Percentiles rank a stretch among this genome's conserved stretches.
phyloP scores from a whole-genome alignment of 1,284 basidiomycete species.

The Malassezia vespertilionis region DNA sequence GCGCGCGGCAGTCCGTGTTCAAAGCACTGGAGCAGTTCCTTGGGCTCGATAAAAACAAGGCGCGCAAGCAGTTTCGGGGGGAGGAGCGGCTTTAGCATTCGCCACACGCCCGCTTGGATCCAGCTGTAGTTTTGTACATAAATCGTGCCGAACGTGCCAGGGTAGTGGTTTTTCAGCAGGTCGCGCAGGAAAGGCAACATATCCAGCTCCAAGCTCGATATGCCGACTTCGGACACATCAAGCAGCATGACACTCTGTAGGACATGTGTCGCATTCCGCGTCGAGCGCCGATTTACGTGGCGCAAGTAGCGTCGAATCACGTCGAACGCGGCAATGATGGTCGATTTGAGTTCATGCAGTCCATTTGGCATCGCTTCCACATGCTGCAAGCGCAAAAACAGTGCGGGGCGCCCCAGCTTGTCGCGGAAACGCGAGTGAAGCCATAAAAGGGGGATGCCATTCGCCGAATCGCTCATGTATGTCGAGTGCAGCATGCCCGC shows the following conservation, averaged over 20 bases:
- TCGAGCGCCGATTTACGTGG: slow-evolving; percentile 10
- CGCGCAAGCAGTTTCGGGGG: slow-evolving; percentile 60
- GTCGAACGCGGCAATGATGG: slow-evolving; percentile 43
- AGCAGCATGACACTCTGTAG: slow-evolving; percentile 34
- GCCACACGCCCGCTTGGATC: slow-evolving; percentile 68
- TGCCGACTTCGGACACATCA: slow-evolving; percentile 30
- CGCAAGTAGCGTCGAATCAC: slow-evolving; percentile 32
- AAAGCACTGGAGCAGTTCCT: slow-evolving; percentile 58
- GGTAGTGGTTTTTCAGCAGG: slow-evolving; percentile 43
- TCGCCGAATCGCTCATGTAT: slow-evolving; percentile 13
- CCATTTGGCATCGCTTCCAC: slow-evolving; percentile 33
- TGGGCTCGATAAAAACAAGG: slow-evolving; percentile 60
- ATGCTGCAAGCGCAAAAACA: slow-evolving; percentile 32
- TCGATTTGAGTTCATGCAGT: slow-evolving; percentile 40
- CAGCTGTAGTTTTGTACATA: slow-evolving; percentile 72
- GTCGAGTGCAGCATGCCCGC: slow-evolving; percentile 12
- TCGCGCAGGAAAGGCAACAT: slow-evolving; percentile 42
- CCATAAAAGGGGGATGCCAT: slow-evolving; percentile 37
- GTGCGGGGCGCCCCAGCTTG: slow-evolving; percentile 33
- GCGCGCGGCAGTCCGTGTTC: slow-evolving; percentile 51
- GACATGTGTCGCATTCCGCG: slow-evolving; percentile 11
- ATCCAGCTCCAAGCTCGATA: slow-evolving; percentile 43
- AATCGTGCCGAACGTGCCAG: slow-evolving; percentile 50
- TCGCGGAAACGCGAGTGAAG: slow-evolving; percentile 36
- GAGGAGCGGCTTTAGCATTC: slow-evolving; percentile 61